Evolutionary conservation across 495 filamentous ascomycete genomes (phyloP), one percentile per base, ranked within the genome.

Genomic region (Aspergillus campestris): DNA sequence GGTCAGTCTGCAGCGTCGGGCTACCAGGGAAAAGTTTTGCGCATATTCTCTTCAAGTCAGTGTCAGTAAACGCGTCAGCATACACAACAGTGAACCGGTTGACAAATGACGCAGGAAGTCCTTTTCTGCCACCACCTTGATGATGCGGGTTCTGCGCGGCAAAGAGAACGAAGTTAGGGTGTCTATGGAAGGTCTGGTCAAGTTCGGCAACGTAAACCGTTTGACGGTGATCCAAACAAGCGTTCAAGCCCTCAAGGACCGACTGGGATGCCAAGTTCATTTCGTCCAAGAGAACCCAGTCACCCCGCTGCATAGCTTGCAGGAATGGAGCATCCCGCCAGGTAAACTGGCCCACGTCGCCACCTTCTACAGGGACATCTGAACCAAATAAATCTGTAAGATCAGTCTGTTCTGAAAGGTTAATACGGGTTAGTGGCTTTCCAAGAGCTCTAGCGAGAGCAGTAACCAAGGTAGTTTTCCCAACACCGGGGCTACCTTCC

Each of bases 261-360:
- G 90, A 94, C 59, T 97, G 94, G 0, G 94, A 97, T 3, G 94
- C 94, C 40, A 99, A 59, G 55, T 99, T 99, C 94, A 99, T 96
- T 71, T 99, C 94, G 62, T 99, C 94, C 1, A 99, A 70, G 7
- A 99, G 67, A 7, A 97, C 91, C 94, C 94, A 99, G 50, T 90
- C 80, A 9, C 94, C 94, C 37, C 78, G 81, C 59, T 94, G 90
- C 91, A 99, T 97, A 7, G 94, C 94, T 59, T 83, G 82, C 31
- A 99, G 68, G 58, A 97, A 99, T 1, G 94, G 89, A 10, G 89
- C 94, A 63, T 97, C 90, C 47, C 89, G 79, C 94, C 94, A 99
- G 5, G 81, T 80, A 51, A 99, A 99, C 43, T 84, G 81, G 2
- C 94, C 92, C 13, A 86, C 81, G 55, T 85, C 78, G 0, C 81